phyloP scores from a whole-genome alignment of 192 early-diverging fungal species.

The Dimargaris verticillata region DNA sequence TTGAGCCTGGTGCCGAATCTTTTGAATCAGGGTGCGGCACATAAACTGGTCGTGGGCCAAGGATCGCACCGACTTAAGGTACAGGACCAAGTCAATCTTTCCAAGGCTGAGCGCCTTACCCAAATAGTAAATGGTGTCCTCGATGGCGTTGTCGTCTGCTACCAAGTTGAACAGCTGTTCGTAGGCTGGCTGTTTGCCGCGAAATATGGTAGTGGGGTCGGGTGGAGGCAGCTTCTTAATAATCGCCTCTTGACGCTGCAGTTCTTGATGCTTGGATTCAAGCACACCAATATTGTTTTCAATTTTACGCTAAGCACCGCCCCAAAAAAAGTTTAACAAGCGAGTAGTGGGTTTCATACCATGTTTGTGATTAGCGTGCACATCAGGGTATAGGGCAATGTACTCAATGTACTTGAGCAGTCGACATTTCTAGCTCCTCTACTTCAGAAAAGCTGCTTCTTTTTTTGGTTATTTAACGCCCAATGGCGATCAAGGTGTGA shows the following conservation, averaged over 20 bases:
- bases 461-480: no score
- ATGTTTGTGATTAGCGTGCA: no score
- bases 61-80: slow-evolving; percentile 67
- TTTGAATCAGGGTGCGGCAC: slow-evolving; percentile 60
- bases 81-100: slow-evolving; percentile 47
- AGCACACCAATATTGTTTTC: slow-evolving; percentile 47
- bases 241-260: slow-evolving; percentile 21
- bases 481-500: no score
- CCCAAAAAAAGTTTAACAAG: no score
- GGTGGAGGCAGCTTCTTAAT: slow-evolving; percentile 10
- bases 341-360: no score
- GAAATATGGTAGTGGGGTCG: slow-evolving; percentile 17
- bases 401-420: no score
- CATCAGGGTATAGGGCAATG: no score
- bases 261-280: slow-evolving; percentile 39
- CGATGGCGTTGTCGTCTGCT: slow-evolving; percentile 76
- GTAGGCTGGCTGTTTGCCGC: slow-evolving; percentile 17
- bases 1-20: slow-evolving; percentile 27
- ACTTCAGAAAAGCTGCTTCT: no score
- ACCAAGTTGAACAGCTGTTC: slow-evolving; percentile 72
- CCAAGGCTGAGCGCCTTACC: slow-evolving; percentile 63
- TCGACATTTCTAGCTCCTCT: no score
- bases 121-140: slow-evolving; percentile 73
- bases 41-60: slow-evolving; percentile 81
- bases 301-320: slow-evolving; percentile 43